These are phyloP conservation scores for Diaporthe destruens DNA, from an alignment of 2,329 filamentous ascomycete genomes.

Conservation along the genomic window DNA sequence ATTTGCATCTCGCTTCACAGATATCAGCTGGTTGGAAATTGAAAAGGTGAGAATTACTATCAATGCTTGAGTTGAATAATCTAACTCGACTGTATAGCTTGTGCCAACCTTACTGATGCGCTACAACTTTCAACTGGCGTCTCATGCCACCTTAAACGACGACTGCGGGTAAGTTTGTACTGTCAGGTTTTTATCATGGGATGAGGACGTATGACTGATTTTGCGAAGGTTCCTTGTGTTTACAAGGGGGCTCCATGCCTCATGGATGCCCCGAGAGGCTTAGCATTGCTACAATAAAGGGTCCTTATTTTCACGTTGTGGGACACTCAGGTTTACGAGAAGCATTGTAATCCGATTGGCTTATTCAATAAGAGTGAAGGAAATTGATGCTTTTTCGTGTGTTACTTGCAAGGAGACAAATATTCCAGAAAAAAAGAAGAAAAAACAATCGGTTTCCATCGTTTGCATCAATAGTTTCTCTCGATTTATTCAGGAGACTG, in stretches of 20 bases:
- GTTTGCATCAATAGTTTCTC: too few species aligned
- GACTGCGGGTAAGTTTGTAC: neutral
- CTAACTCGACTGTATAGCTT: neutral
- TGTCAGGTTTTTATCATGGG: neutral
- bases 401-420: too few species aligned
- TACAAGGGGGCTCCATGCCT: neutral
- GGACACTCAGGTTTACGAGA: neutral
- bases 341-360: neutral
- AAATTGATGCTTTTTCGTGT: too few species aligned
- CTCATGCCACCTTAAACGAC: neutral
- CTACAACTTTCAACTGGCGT: neutral
- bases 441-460: too few species aligned
- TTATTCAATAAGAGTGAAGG: too few species aligned
- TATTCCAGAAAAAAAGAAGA: too few species aligned
- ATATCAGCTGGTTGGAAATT: conserved; percentile 13
- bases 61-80: neutral
- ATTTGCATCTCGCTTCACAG: neutral
- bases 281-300: neutral
- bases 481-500: too few species aligned
- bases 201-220: neutral
- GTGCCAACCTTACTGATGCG: conserved; percentile 10
- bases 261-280: neutral
- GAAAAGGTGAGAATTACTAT: neutral
- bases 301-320: neutral
- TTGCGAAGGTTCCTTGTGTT: neutral